phyloP scores from a whole-genome alignment of 108 stramenopile genomes.

The Phaeodactylum tricornutum region DNA sequence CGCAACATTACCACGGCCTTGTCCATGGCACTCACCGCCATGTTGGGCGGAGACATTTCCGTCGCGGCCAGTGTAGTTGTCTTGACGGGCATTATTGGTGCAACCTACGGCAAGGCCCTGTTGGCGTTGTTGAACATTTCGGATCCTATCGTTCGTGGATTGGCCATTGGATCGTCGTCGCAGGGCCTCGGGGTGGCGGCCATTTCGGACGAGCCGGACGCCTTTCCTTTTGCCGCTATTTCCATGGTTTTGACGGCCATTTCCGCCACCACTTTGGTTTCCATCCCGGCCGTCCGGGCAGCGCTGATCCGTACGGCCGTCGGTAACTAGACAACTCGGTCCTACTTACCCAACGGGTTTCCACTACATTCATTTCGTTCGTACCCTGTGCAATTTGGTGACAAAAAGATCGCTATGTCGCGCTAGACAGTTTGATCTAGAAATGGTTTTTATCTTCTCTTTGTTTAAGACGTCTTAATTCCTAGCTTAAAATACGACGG shows the following conservation, averaged over 20 bases:
- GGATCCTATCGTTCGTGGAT: constrained; percentile 80
- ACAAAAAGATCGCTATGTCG: no score
- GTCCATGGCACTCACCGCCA: constrained; percentile 75
- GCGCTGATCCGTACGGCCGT: constrained; percentile 35
- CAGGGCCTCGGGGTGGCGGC: constrained; percentile 90
- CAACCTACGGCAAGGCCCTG: constrained; percentile 71
- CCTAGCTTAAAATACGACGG: no score
- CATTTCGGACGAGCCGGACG: constrained; percentile 77
- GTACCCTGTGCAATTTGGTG: no score
- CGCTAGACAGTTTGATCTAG: no score
- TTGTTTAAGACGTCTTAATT: no score
- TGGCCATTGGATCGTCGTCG: constrained; percentile 82
- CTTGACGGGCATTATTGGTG: constrained; percentile 84
- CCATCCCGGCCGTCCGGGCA: constrained; percentile 50
- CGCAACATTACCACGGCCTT: constrained; percentile 87
- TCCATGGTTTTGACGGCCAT: constrained; percentile 86
- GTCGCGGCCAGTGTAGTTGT: constrained; percentile 82
- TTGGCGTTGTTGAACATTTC: constrained; percentile 59
- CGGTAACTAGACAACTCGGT: constrained; percentile 4
- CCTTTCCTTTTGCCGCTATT: constrained; percentile 92
- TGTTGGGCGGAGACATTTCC: constrained; percentile 77
- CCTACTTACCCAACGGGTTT: no score
- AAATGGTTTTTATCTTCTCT: no score
- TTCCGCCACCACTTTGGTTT: constrained; percentile 53
- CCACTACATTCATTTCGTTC: no score